phyloP scores from a whole-genome alignment of 2,329 filamentous ascomycete genomes.

The Xylariaceae sp. region DNA sequence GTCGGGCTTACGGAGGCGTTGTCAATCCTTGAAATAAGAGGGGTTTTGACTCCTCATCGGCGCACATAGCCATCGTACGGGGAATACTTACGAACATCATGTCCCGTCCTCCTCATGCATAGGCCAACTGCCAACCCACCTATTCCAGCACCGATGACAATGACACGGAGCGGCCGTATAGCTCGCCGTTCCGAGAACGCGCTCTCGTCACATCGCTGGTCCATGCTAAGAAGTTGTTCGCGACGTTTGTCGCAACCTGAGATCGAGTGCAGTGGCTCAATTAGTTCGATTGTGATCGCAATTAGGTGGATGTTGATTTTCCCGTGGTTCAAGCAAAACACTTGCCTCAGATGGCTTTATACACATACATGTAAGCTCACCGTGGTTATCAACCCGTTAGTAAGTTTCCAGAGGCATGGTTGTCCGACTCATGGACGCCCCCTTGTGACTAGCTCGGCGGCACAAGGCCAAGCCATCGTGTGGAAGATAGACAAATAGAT shows the following conservation, averaged over 20 bases:
- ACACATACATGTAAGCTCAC: neutral
- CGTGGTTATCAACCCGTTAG: neutral
- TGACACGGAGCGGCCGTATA: conserved; percentile 16
- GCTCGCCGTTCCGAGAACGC: conserved; percentile 13
- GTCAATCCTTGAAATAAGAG: too few species aligned
- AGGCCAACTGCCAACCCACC: conserved; percentile 38
- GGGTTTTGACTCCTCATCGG: too few species aligned
- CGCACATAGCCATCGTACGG: too few species aligned
- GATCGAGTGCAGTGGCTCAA: neutral
- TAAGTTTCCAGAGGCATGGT: neutral
- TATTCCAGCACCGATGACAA: conserved; percentile 38
- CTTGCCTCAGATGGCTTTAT: neutral
- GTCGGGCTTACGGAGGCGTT: too few species aligned
- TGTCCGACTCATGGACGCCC: neutral
- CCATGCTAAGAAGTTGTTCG: conserved; percentile 1
- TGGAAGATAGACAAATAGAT: conserved; percentile 3
- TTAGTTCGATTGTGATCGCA: neutral
- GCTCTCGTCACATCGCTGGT: neutral
- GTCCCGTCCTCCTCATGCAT: conserved; percentile 28
- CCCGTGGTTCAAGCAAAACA: neutral
- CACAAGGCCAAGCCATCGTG: neutral
- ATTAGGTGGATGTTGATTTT: neutral
- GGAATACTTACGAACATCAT: conserved; percentile 12
- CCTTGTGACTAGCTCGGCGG: neutral
- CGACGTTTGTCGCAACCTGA: neutral